Conservation (phyloP, 352 stramenopile species). For the Globisporangium ultimum region DNA sequence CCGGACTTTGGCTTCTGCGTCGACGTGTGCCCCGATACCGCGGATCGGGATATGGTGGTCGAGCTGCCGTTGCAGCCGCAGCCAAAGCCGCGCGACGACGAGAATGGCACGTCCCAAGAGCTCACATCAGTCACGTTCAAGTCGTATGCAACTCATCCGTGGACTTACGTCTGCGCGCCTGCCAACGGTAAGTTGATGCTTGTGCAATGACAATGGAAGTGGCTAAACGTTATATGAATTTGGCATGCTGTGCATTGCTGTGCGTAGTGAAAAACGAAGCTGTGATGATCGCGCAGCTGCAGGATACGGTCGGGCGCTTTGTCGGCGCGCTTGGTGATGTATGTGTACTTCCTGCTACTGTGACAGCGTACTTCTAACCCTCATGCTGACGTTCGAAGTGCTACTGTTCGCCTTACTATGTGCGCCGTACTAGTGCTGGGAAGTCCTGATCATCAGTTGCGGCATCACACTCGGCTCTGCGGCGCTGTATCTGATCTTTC, state of each 20-base stretch:
- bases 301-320: constrained; percentile 71
- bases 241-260: not conserved
- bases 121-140: constrained; percentile 48
- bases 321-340: constrained; percentile 65
- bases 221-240: not conserved
- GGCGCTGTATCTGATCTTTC: constrained; percentile 58
- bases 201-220: not conserved
- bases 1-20: constrained; percentile 84
- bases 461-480: constrained; percentile 55
- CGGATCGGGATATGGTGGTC: constrained; percentile 43
- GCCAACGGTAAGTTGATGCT: constrained; percentile 31
- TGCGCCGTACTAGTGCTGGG: constrained; percentile 44
- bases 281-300: constrained; percentile 63
- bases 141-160: constrained; percentile 63
- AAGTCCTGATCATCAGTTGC: constrained; percentile 58
- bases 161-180: constrained; percentile 66
- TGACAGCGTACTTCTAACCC: not conserved
- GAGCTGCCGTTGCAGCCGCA: constrained; percentile 39
- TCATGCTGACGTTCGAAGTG: too few relatives aligned
- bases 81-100: not conserved
- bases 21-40: constrained; percentile 35
- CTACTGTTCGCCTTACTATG: too few relatives aligned
- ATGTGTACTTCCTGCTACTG: not conserved
- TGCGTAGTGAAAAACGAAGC: constrained; percentile 40
- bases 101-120: constrained; percentile 26